Conservation (phyloP, 2,329 filamentous ascomycete genomes). For the Aquanectria penicillioides region DNA sequence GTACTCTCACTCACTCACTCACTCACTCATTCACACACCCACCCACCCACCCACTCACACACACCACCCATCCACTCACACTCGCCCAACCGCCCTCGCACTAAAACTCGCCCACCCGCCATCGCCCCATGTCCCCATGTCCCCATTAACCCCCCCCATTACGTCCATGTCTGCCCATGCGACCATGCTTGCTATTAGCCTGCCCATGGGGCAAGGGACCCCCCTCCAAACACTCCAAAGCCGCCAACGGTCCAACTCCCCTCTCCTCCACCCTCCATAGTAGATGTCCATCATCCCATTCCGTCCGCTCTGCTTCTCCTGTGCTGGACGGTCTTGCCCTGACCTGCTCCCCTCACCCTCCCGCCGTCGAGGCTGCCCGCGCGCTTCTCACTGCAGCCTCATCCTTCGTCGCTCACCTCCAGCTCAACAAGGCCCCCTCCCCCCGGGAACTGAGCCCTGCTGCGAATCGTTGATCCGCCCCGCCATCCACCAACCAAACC, state of each 20-base stretch:
- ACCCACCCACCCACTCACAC: background rate
- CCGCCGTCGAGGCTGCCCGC: background rate
- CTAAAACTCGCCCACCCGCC: slow-evolving; percentile 2
- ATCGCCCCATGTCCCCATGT: background rate
- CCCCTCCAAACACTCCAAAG: background rate
- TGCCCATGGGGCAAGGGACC: slow-evolving; percentile 5
- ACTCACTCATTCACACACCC: background rate
- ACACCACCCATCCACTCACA: background rate
- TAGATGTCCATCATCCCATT: slow-evolving; percentile 1
- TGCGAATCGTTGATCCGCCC: slow-evolving; percentile 41
- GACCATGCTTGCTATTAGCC: background rate
- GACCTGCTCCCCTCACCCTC: background rate
- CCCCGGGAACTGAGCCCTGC: slow-evolving; percentile 18
- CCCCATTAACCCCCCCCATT: no score
- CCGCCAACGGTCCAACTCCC: background rate
- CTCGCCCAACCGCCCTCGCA: background rate
- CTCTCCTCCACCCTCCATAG: background rate
- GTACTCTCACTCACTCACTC: background rate
- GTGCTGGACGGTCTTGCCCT: slow-evolving; percentile 1
- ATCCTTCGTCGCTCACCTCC: background rate
- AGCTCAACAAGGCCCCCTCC: background rate
- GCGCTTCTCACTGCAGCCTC: slow-evolving; percentile 1
- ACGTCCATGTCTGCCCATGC: background rate
- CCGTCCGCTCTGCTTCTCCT: slow-evolving; percentile 6
- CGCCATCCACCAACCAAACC: slow-evolving; percentile 20